Conservation (phyloP, 1,284 basidiomycete genomes). For the Mycena citricolor region DNA sequence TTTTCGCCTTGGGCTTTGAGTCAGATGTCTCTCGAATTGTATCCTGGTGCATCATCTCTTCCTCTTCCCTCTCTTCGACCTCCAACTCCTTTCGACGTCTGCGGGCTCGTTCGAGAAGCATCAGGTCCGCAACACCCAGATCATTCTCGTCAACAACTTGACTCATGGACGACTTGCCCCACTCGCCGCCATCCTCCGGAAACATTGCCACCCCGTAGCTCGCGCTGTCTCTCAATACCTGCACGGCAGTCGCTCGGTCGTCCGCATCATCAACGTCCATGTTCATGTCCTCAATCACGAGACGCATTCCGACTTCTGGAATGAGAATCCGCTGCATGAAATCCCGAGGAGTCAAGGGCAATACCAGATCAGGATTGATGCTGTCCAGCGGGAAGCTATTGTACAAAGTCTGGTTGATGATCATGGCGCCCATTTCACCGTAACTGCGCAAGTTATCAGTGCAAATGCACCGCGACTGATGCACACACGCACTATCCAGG, state of each 20-base stretch:
- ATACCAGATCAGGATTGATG: constrained; percentile 50
- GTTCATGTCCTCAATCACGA: constrained; percentile 68
- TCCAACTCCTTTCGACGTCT: constrained; percentile 61
- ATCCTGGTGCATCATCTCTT: constrained; percentile 31
- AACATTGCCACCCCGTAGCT: constrained; percentile 81
- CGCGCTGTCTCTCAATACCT: constrained; percentile 68
- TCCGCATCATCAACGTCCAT: constrained; percentile 36
- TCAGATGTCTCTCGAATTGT: constrained; percentile 28
- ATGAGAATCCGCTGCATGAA: constrained; percentile 74
- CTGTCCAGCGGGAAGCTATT: constrained; percentile 66
- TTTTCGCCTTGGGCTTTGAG: constrained; percentile 27
- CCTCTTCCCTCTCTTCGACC: constrained; percentile 51
- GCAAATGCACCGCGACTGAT: constrained; percentile 6
- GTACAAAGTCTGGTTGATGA: constrained; percentile 74
- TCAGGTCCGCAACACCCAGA: constrained; percentile 51
- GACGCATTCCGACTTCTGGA: constrained; percentile 69
- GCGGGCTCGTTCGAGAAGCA: constrained; percentile 66
- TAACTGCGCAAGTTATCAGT: constrained; percentile 48
- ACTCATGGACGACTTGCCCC: constrained; percentile 35
- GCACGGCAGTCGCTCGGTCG: constrained; percentile 43
- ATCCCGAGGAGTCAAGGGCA: constrained; percentile 65
- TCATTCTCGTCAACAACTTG: constrained; percentile 29
- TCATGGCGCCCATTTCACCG: constrained; percentile 74
- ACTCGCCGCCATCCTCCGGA: constrained; percentile 53
- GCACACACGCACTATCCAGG: constrained; percentile 71